Percentiles rank a stretch among this genome's conserved stretches.
These are phyloP conservation scores for Heterobasidion occidentale DNA, from an alignment of 1,284 basidiomycete species.

Conservation along the genomic window DNA sequence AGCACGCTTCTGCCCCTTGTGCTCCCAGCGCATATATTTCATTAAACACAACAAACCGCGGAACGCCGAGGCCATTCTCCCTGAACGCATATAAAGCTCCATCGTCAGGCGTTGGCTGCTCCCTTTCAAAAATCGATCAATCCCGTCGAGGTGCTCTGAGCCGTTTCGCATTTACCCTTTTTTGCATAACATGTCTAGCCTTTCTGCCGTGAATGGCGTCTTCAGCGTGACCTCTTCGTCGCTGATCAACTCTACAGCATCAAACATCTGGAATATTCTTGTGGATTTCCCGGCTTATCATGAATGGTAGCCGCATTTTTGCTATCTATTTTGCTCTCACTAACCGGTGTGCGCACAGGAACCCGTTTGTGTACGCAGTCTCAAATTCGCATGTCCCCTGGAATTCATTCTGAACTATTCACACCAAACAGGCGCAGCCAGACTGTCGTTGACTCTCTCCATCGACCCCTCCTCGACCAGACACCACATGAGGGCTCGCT, in stretches of 20 bases:
- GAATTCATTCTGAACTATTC: background rate
- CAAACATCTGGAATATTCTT: slow-evolving; percentile 23
- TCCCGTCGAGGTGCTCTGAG: too few relatives aligned
- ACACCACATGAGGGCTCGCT: background rate
- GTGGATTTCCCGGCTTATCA: slow-evolving; percentile 26
- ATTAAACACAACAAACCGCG: too few relatives aligned
- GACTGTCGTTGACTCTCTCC: slow-evolving; percentile 1
- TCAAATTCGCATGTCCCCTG: background rate
- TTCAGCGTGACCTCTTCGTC: slow-evolving; percentile 18
- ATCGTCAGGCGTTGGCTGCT: too few relatives aligned
- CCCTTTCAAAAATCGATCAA: too few relatives aligned
- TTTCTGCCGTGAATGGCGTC: slow-evolving; percentile 3
- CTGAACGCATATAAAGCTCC: too few relatives aligned
- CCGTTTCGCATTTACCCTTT: background rate
- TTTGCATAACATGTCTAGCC: background rate
- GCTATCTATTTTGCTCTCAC: too few relatives aligned
- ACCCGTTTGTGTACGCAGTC: slow-evolving; percentile 5
- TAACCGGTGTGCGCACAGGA: slow-evolving; percentile 1
- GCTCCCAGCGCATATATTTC: too few relatives aligned
- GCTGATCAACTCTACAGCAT: slow-evolving; percentile 24
- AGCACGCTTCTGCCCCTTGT: too few relatives aligned
- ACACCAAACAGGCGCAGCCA: slow-evolving; percentile 6
- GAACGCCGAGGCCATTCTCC: too few relatives aligned
- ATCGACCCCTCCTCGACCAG: slow-evolving; percentile 1
- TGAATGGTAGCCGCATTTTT: slow-evolving; percentile 17